phyloP scores from a whole-genome alignment of 805 yeast species.

The Metschnikowia continentalis region DNA sequence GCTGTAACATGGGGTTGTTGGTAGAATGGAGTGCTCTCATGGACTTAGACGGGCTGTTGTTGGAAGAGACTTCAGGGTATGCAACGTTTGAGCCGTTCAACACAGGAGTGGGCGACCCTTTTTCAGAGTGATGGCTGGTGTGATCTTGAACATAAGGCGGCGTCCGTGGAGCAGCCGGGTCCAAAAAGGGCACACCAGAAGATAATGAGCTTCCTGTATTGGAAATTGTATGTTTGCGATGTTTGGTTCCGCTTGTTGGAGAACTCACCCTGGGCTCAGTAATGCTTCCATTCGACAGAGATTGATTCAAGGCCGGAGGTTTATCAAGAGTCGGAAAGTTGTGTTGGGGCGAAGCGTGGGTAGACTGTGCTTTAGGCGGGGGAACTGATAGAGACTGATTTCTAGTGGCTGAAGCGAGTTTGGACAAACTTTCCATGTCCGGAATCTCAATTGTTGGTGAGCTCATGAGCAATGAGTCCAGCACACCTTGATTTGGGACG shows the following conservation, averaged over 20 bases:
- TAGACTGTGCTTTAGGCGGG: not conserved
- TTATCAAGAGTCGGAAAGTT: conserved; percentile 25
- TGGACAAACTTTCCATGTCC: conserved; percentile 46
- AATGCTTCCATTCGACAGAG: conserved; percentile 41
- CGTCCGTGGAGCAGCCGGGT: conserved; percentile 12
- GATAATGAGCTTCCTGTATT: conserved; percentile 24
- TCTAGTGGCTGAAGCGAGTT: conserved; percentile 15
- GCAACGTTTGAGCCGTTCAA: conserved; percentile 7
- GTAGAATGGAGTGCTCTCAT: conserved; percentile 50
- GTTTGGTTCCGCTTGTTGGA: conserved; percentile 19
- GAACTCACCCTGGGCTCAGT: conserved; percentile 30
- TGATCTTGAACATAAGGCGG: conserved; percentile 13
- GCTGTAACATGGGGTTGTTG: conserved; percentile 49
- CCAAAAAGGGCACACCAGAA: conserved; percentile 4
- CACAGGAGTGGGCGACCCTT: conserved; percentile 28
- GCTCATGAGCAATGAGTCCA: conserved; percentile 20
- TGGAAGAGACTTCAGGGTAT: conserved; percentile 15
- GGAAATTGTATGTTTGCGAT: conserved; percentile 38
- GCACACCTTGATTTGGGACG: conserved; percentile 9
- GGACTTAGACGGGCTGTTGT: conserved; percentile 37
- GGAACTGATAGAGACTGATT: conserved; percentile 5
- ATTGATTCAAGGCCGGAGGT: conserved; percentile 41
- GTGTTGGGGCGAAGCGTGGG: conserved; percentile 7
- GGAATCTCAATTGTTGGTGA: conserved; percentile 72
- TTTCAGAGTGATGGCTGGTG: not conserved